Base-by-base conservation (phyloP, 805 yeast species). In the Geotrichum ghanense region DNA sequence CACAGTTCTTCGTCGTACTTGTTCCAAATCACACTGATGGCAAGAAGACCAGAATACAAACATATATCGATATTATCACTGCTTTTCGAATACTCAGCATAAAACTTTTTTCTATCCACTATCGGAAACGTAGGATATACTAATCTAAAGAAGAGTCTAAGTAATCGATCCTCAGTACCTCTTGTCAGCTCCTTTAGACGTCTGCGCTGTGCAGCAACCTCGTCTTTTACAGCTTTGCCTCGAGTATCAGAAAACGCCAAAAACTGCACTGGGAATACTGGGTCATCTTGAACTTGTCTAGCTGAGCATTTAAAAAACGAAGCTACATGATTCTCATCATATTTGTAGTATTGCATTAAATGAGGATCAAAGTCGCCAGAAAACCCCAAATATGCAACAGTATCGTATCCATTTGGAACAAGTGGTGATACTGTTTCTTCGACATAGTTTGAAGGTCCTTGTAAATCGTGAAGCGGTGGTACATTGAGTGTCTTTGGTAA, bases 121-220 rank as follows among this genome's bases (percentile, higher is more conserved):
- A 63, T 62, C 1, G 68, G 68, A 37, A 56, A 63, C 2, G 60
- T 51, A 49, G 65, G 63, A 44, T 63, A 65, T 5, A 62, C 56
- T 45, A 60, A 59, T 21, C 53, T 48, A 49, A 64, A 62, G 47
- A 51, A 64, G 16, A 64, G 55, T 2, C 62, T 62, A 20, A 64
- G 48, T 22, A 63, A 48, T 21, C 60, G 59, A 22, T 58, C 61
- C 24, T 55, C 58, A 27, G 46, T 51, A 14, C 47, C 45, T 19
- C 51, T 48, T 4, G 52, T 53, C 34, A 51, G 43, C 25, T 42
- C 22, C n/a, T 47, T 21, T 21, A 55, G 43, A 16, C 52, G 41
- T 10, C 42, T 31, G 10, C 51, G 48, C 49, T 53, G 56, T 21
- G 26, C 49, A 10, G 25, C 37, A 35, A 44, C 42, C 25, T 52